A percentile compares a stretch with the other conserved stretches of the same genome.
Conservation (phyloP, 805 yeast species). For the Pichia sporocuriosa region DNA sequence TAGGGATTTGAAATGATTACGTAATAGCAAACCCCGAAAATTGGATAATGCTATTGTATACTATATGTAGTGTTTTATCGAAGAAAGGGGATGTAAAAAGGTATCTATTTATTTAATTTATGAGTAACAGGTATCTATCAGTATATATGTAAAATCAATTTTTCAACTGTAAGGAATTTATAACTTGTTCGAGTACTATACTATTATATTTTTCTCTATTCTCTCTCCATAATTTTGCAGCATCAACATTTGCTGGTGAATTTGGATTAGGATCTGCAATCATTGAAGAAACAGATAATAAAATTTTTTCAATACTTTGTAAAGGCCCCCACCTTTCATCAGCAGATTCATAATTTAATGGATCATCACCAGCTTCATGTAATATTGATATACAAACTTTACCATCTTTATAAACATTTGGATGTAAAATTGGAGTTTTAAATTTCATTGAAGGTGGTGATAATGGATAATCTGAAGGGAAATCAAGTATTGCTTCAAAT, state of each 20-base stretch:
- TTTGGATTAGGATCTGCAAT: constrained; percentile 94
- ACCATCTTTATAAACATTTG: constrained; percentile 91
- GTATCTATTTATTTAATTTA: no score
- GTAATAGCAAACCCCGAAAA: constrained; percentile 3
- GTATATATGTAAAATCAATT: no score
- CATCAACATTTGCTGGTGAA: constrained; percentile 85
- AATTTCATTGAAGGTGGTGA: constrained; percentile 56
- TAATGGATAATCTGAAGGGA: constrained; percentile 50
- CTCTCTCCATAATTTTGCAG: constrained; percentile 87
- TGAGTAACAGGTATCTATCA: no score
- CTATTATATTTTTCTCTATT: constrained; percentile 59
- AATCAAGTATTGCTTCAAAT: constrained; percentile 43
- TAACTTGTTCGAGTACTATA: constrained; percentile 60
- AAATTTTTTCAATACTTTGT: constrained; percentile 94
- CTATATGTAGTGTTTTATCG: no score
- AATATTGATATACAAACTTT: constrained; percentile 92
- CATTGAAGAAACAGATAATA: constrained; percentile 91
- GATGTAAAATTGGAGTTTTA: constrained; percentile 81
- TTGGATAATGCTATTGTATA: no score
- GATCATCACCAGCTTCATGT: constrained; percentile 97
- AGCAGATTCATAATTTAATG: constrained; percentile 89
- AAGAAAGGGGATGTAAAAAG: no score
- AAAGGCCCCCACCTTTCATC: constrained; percentile 98
- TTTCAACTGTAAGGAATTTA: constrained; percentile 4
- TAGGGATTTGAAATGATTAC: background rate